A percentile compares a stretch with the other conserved stretches of the same genome.
Evolutionary conservation across 345 rosid species (phyloP).

Genomic region (Geranium brycei): DNA sequence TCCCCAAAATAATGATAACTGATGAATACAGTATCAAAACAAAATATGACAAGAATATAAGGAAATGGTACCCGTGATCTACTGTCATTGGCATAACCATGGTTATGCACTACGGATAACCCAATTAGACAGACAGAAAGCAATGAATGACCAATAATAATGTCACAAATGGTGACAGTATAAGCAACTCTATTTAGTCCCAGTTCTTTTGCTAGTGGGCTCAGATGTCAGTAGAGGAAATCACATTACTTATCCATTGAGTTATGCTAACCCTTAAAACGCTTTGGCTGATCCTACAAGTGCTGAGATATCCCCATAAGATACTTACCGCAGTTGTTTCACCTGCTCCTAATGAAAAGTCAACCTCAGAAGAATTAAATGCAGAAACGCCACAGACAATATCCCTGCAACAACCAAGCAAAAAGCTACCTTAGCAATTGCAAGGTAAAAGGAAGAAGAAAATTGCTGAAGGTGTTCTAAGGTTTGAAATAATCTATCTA

Average conservation of each 20-base stretch:
- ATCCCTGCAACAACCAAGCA: slow-evolving; percentile 37
- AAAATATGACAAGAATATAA: not conserved
- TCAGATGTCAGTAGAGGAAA: not conserved
- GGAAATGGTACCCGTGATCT: not conserved
- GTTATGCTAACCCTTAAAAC: no score
- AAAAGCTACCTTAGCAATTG: slow-evolving; percentile 10
- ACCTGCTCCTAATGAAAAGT: slow-evolving; percentile 49
- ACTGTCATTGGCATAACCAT: not conserved
- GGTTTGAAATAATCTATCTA: not conserved
- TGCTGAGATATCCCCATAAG: slow-evolving; percentile 7
- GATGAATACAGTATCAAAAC: not conserved
- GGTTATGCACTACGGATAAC: not conserved
- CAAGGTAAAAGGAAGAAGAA: slow-evolving; percentile 1
- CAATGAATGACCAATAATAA: not conserved
- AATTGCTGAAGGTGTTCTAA: not conserved
- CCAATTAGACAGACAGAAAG: not conserved
- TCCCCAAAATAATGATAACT: slow-evolving; percentile 1
- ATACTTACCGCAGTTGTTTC: slow-evolving; percentile 56
- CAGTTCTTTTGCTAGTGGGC: not conserved
- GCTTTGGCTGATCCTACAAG: not conserved
- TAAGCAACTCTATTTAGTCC: not conserved
- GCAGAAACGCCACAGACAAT: slow-evolving; percentile 27
- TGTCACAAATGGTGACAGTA: not conserved
- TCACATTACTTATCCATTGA: not conserved
- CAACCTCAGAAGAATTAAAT: slow-evolving; percentile 57